These are phyloP conservation scores for Aegilops sharonensis DNA, from an alignment of 176 grass and related monocot genomes.

Conservation along the genomic window DNA sequence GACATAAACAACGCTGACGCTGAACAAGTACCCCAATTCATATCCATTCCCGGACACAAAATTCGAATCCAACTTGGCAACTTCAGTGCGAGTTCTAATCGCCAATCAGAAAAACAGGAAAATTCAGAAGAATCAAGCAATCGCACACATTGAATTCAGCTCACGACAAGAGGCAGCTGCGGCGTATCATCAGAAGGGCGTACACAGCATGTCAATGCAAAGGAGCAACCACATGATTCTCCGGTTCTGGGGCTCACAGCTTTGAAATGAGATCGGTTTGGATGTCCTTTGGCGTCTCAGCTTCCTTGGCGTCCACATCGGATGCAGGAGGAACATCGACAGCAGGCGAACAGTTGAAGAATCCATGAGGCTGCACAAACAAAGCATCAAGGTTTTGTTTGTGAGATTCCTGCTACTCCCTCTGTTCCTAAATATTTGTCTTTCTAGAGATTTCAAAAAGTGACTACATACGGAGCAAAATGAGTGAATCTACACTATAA, in stretches of 20 bases:
- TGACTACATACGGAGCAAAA: no score
- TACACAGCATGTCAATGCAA: background rate
- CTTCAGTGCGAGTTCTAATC: background rate
- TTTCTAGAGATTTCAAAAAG: no score
- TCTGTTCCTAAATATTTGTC: no score
- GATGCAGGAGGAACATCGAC: conserved; percentile 81
- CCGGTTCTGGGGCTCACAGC: conserved; percentile 32
- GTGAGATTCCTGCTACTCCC: background rate
- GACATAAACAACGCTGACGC: no score
- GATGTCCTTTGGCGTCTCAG: conserved; percentile 62
- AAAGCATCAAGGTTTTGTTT: background rate
- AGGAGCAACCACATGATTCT: background rate
- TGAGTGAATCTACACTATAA: no score
- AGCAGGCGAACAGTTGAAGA: conserved; percentile 98
- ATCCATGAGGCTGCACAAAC: conserved; percentile 84
- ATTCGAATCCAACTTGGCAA: background rate
- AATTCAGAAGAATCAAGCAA: background rate
- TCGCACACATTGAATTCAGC: background rate
- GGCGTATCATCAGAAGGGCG: background rate
- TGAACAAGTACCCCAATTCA: background rate
- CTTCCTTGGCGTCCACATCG: conserved; percentile 79
- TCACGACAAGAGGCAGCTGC: background rate
- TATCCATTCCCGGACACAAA: background rate
- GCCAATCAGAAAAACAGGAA: background rate
- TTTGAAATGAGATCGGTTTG: conserved; percentile 61